Evolutionary conservation across 169 alveolate species (phyloP), one percentile per base, ranked within the genome.

Genomic region (Cryptosporidium viatorum): DNA sequence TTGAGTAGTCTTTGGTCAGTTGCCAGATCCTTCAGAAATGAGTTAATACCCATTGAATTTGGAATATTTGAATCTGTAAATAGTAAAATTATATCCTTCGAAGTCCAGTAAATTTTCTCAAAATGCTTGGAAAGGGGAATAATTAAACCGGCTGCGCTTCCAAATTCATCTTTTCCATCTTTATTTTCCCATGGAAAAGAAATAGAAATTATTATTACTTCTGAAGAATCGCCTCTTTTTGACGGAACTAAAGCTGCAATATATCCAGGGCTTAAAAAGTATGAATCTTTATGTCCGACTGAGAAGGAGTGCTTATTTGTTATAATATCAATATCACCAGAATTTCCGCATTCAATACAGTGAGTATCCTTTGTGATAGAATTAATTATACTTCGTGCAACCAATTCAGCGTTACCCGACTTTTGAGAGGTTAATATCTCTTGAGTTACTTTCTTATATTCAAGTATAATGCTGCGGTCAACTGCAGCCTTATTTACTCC

Each of bases 191-290:
- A 80, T 37, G 89, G 89, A 37, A 80, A 80, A 23, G 67, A 41
- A 29, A 80, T 23, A 23, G 75, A 59, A n/a, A 80, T 41, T 21
- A 80, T 35, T 8, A 80, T 60, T 23, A 37, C 26, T 41, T 80
- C 89, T 14, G 75, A 60, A 59, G 80, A 62, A 62, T 80, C 71
- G 18, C 89, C 75, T 45, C 89, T 59, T 39, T 65, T 80, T 18
- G 89, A 59, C 8, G 89, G 89, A 62, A 80, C 43, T 18, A 80
- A 18, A n/a, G 89, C 89, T 10, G 26, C 26, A 26, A 80, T 41
- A 43, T 80, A 80, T n/a, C 62, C 89, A 12, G 62, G 26, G 3
- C 26, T 33, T 31, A 33, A 26, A 45, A 9, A 16, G 5, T 59
- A 21, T n/a, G 16, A 41, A 23, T 41, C 37, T 12, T 18, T 31